Base-by-base conservation (phyloP, 2,329 filamentous ascomycete species). In the Penicillium sp. region DNA sequence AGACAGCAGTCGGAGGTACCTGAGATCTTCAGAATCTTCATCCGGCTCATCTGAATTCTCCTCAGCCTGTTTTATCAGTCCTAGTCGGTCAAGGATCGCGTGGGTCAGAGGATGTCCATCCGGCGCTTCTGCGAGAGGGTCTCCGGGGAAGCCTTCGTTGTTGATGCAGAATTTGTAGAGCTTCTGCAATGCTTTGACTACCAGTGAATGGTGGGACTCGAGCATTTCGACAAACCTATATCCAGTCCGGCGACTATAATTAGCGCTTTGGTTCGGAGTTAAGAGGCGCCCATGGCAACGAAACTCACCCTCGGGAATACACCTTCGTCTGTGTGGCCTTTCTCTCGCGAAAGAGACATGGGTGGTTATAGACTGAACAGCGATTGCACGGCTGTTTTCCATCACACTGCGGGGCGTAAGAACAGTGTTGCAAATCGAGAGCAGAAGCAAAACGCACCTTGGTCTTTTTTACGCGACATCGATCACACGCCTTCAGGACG, bases 401-500 rank as follows among this genome's bases (percentile, higher is more conserved):
- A 59, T 70, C 67, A 47, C 67, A 70, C 67, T 70, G 41, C 7
- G n/a, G 29, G 36, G 32, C 29, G 38, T 9, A 36, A 44, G 23
- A 15, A 21, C 30, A 25, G 23, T 26, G 8, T 17, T 30, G 25
- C 18, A 23, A 10, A 28, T 8, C 4, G 4, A 9, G 23, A 29
- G 16, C 9, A 10, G 28, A 23, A 8, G 14, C 11, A 31, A 17
- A 44, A 57, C 51, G 43, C 44, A 69, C 67, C 60, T 70, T 70
- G 41, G 67, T 69, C 50, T 70, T 70, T 47, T 70, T 70, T 30
- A 70, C 64, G 39, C 67, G 63, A 50, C 67, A 70, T n/a, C 67
- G 65, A 57, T 70, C 67, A 44, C 67, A 70, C 4, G 67, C 67
- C 40, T 70, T 70, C 11, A 69, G 48, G 19, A 70, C 67, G 58